phyloP scores from a whole-genome alignment of 257 asterid genomes.

The Mitragyna speciosa region DNA sequence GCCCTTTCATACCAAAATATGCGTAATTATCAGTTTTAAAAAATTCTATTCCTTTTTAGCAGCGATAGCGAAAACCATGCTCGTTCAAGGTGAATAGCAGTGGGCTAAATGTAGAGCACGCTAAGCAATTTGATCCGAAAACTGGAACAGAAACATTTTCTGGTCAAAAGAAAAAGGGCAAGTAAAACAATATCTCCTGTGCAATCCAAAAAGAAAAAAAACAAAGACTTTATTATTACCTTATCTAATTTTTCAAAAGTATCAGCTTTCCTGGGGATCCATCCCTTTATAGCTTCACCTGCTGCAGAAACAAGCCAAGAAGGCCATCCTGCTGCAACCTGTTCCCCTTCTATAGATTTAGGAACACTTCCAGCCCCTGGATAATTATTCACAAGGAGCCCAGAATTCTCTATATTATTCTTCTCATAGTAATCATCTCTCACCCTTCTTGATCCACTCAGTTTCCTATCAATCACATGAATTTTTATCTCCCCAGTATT shows the following conservation, averaged over 20 bases:
- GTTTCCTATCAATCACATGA: conserved; percentile 62
- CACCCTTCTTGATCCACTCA: conserved; percentile 59
- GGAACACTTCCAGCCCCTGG: conserved; percentile 58
- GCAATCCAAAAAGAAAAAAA: not conserved
- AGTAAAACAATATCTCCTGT: not conserved
- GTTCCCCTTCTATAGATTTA: conserved; percentile 73
- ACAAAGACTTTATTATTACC: conserved; percentile 35
- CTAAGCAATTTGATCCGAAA: not conserved
- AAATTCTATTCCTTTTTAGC: not conserved
- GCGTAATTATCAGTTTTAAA: not conserved
- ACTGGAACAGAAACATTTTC: not conserved
- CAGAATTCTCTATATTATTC: conserved; percentile 35
- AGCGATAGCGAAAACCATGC: not conserved
- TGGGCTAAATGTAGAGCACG: not conserved
- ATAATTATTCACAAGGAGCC: conserved; percentile 35
- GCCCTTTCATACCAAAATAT: not conserved
- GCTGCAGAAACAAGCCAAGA: conserved; percentile 88
- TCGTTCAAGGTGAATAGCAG: not conserved
- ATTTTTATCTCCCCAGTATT: conserved; percentile 45
- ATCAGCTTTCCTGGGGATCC: conserved; percentile 82
- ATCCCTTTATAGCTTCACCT: conserved; percentile 86
- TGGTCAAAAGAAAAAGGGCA: not conserved
- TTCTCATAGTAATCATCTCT: conserved; percentile 66
- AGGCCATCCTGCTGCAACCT: conserved; percentile 96
- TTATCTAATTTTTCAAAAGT: conserved; percentile 87